phyloP scores from a whole-genome alignment of 1,284 basidiomycete genomes.

The Ceratobasidium sp. region DNA sequence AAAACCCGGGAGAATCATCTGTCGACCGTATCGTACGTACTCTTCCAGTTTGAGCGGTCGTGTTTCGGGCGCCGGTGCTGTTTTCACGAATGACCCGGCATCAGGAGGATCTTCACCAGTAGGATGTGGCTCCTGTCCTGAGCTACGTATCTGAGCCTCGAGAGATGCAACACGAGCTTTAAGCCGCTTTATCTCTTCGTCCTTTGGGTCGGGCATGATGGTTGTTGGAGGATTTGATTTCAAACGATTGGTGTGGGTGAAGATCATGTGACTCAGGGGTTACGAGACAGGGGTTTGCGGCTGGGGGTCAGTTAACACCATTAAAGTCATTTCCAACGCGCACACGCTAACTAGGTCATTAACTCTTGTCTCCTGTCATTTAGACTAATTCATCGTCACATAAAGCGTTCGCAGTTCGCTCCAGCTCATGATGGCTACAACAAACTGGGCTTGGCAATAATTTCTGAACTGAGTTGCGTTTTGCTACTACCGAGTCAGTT shows the following conservation, averaged over 20 bases:
- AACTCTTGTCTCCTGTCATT: no score
- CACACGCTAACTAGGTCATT: no score
- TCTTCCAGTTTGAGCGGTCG: constrained; percentile 66
- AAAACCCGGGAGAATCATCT: constrained; percentile 96
- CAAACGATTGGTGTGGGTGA: neutral
- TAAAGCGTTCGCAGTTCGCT: no score
- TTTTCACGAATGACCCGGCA: no score
- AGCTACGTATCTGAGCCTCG: constrained; percentile 16
- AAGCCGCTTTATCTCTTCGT: constrained; percentile 7
- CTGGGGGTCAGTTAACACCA: no score
- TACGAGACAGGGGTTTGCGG: no score
- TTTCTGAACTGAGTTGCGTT: no score
- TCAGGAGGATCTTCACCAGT: neutral
- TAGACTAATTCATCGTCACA: no score
- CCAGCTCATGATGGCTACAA: no score
- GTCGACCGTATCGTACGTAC: constrained; percentile 93
- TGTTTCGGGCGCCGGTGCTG: neutral
- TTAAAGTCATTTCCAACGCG: no score
- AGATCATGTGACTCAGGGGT: constrained; percentile 19
- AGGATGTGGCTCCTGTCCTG: constrained; percentile 25
- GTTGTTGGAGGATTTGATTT: constrained; percentile 3
- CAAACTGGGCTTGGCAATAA: no score
- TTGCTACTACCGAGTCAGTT: no score
- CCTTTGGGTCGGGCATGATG: constrained; percentile 16
- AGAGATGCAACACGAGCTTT: neutral